Evolutionary conservation across 2,329 filamentous ascomycete species (phyloP).

Genomic region (Pseudocercospora pini-densiflorae): DNA sequence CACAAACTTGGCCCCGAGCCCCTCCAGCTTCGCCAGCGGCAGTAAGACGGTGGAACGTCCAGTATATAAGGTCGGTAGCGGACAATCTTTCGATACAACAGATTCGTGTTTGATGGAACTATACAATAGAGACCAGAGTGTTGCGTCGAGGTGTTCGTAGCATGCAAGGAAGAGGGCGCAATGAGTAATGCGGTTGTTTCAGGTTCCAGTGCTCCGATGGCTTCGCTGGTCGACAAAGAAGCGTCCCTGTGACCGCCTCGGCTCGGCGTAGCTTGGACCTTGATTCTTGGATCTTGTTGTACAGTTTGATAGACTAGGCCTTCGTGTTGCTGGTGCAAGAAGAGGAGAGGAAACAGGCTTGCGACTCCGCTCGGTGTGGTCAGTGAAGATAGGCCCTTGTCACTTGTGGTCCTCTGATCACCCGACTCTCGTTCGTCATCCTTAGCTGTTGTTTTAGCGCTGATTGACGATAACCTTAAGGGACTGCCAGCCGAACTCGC

Average conservation of each 20-base stretch:
- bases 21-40: constrained; percentile 1
- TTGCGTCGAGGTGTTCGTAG: not conserved
- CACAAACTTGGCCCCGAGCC: constrained; percentile 30
- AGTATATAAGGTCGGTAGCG: not conserved
- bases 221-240: constrained; percentile 26
- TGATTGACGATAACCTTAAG: not conserved
- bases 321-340: not conserved
- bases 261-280: not conserved
- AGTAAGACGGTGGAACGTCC: not conserved
- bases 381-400: too few species aligned
- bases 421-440: not conserved
- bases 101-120: not conserved
- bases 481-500: too few species aligned
- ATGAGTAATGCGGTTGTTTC: constrained; percentile 23
- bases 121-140: not conserved
- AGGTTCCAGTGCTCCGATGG: constrained; percentile 21
- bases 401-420: not conserved
- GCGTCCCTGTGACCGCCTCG: constrained; percentile 1
- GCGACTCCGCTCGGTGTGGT: not conserved
- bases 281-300: not conserved
- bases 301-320: not conserved
- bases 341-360: not conserved
- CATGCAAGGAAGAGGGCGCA: constrained; percentile 11
- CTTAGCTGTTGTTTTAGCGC: not conserved
- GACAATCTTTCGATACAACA: not conserved